A percentile compares a stretch with the other conserved stretches of the same genome.
Conservation (phyloP, 108 stramenopile species). For the Heterococcus sp. region DNA sequence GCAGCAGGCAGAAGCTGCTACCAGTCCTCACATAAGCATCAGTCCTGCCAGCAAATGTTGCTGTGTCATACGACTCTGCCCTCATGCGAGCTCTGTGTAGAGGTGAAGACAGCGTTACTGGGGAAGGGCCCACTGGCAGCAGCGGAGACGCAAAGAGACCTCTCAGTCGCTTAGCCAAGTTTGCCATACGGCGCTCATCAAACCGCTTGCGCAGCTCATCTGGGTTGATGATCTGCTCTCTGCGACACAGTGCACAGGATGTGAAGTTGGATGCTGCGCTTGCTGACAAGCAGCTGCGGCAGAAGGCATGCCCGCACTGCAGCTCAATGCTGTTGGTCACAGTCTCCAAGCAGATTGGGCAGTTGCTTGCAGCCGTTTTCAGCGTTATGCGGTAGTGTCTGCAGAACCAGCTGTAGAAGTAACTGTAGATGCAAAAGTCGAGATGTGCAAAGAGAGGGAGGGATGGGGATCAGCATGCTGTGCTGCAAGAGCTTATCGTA, state of each 20-base stretch:
- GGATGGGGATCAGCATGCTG: not conserved
- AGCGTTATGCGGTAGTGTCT: conserved; percentile 21
- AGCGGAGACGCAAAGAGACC: not conserved
- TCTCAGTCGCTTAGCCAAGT: conserved; percentile 12
- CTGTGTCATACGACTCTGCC: not conserved
- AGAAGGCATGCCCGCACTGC: conserved; percentile 35
- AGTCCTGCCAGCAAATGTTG: no score
- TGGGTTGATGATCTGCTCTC: conserved; percentile 38
- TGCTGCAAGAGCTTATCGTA: no score
- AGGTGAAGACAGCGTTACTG: not conserved
- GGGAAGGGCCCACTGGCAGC: not conserved
- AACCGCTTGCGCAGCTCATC: conserved; percentile 21
- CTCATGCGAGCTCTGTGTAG: not conserved
- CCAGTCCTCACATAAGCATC: no score
- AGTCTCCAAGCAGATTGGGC: conserved; percentile 33
- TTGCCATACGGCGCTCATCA: conserved; percentile 23
- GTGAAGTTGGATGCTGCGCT: conserved; percentile 38
- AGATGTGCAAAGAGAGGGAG: not conserved
- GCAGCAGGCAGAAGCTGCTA: no score
- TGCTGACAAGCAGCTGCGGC: conserved; percentile 10
- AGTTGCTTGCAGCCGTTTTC: not conserved
- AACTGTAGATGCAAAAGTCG: no score
- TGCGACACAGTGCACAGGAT: conserved; percentile 36
- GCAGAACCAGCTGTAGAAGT: conserved; percentile 44
- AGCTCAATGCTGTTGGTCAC: conserved; percentile 34